Evolutionary conservation across 2,329 filamentous ascomycete species (phyloP).

Genomic region (Trichoderma aggressivum): DNA sequence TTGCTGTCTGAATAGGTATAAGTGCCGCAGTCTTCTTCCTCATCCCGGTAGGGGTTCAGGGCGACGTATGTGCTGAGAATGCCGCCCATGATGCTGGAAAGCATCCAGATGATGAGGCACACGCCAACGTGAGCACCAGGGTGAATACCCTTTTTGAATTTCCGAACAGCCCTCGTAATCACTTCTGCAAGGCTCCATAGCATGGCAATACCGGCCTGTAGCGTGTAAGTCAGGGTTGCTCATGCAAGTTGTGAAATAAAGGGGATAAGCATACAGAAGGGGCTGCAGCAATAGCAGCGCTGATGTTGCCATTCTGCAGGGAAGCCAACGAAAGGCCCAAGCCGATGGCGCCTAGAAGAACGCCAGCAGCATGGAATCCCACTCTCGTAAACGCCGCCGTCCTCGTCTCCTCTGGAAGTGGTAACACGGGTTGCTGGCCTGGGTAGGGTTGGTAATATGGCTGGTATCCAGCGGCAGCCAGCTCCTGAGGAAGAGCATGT

Average conservation of each 20-base stretch:
- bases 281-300: background rate
- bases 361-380: constrained; percentile 27
- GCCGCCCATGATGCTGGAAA: constrained; percentile 28
- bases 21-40: constrained; percentile 18
- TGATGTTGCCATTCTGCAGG: background rate
- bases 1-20: background rate
- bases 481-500: background rate
- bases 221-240: background rate
- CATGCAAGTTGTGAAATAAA: background rate
- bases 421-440: background rate
- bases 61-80: constrained; percentile 21
- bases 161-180: constrained; percentile 35
- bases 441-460: background rate
- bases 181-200: constrained; percentile 41
- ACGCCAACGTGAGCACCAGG: constrained; percentile 43
- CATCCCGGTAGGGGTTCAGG: background rate
- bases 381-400: constrained; percentile 27
- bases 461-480: background rate
- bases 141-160: constrained; percentile 36
- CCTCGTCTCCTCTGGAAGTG: background rate
- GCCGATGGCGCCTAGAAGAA: constrained; percentile 30
- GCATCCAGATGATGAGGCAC: constrained; percentile 42
- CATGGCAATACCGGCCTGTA: constrained; percentile 35
- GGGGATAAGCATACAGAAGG: background rate
- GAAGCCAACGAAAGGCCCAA: constrained; percentile 20